A percentile compares a stretch with the other conserved stretches of the same genome.
Evolutionary conservation across 2,329 filamentous ascomycete genomes (phyloP).

Genomic region (Macrophomina phaseolina): DNA sequence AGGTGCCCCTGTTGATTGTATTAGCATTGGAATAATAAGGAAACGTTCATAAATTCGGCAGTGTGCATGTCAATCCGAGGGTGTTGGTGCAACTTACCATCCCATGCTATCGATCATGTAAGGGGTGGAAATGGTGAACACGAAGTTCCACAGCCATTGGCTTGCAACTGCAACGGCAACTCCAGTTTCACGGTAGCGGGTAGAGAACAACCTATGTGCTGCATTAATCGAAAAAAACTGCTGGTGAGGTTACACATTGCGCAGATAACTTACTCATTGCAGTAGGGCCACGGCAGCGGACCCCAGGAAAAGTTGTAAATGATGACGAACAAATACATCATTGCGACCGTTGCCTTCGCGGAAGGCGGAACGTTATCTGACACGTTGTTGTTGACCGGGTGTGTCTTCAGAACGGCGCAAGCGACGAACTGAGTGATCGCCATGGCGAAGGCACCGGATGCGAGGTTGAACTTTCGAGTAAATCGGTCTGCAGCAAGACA

Average conservation of each 20-base stretch:
- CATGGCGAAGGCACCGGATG: constrained; percentile 41
- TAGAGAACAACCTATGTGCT: constrained; percentile 53
- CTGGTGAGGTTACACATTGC: not conserved
- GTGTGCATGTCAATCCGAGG: no score
- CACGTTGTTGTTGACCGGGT: constrained; percentile 33
- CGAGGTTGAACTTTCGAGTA: constrained; percentile 48
- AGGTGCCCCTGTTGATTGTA: constrained; percentile 32
- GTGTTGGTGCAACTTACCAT: constrained; percentile 41
- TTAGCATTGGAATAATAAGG: not conserved
- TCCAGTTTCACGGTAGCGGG: constrained; percentile 56
- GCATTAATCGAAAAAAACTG: not conserved
- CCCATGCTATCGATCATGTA: constrained; percentile 57
- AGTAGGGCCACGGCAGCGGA: constrained; percentile 60
- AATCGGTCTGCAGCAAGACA: constrained; percentile 59
- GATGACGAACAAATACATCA: constrained; percentile 63
- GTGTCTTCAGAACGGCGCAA: constrained; percentile 38
- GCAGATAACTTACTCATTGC: constrained; percentile 46
- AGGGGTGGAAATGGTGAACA: constrained; percentile 56
- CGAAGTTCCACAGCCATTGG: constrained; percentile 60
- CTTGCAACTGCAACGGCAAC: constrained; percentile 57
- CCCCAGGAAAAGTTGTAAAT: constrained; percentile 61
- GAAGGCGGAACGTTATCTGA: constrained; percentile 38
- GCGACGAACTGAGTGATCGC: constrained; percentile 42
- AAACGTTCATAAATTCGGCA: no score
- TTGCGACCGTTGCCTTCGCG: constrained; percentile 57